phyloP scores from a whole-genome alignment of 1,284 basidiomycete genomes.

The Mycena sp. region DNA sequence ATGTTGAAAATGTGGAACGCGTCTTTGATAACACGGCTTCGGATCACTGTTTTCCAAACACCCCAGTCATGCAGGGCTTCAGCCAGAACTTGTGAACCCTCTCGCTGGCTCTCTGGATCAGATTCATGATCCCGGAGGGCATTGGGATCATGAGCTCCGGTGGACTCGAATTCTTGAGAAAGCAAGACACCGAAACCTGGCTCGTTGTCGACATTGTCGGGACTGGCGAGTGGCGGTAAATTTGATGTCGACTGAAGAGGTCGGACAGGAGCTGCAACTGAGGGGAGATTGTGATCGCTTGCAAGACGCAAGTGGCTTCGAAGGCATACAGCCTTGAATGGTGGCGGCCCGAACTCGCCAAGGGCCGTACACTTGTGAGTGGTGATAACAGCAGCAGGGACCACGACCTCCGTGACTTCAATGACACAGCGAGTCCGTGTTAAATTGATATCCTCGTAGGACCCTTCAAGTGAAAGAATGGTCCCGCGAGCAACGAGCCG shows the following conservation, averaged over 20 bases:
- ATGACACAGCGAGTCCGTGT: background rate
- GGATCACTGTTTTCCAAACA: background rate
- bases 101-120: background rate
- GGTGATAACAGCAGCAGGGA: background rate
- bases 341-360: background rate
- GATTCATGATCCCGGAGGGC: background rate
- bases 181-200: background rate
- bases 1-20: constrained; percentile 28
- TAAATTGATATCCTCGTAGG: background rate
- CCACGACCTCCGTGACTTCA: background rate
- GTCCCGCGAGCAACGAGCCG: background rate
- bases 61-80: background rate
- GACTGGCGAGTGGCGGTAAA: background rate
- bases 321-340: background rate
- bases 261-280: background rate
- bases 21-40: constrained; percentile 23
- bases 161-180: background rate
- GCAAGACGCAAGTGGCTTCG: constrained; percentile 1
- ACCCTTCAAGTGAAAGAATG: background rate
- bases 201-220: background rate
- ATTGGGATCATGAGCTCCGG: background rate
- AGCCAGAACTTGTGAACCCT: background rate
- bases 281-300: background rate
- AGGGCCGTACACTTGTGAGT: background rate
- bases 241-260: background rate